A percentile compares a stretch with the other conserved stretches of the same genome.
phyloP scores from a whole-genome alignment of 2,329 filamentous ascomycete species.

The Incumbomyces delicatus region DNA sequence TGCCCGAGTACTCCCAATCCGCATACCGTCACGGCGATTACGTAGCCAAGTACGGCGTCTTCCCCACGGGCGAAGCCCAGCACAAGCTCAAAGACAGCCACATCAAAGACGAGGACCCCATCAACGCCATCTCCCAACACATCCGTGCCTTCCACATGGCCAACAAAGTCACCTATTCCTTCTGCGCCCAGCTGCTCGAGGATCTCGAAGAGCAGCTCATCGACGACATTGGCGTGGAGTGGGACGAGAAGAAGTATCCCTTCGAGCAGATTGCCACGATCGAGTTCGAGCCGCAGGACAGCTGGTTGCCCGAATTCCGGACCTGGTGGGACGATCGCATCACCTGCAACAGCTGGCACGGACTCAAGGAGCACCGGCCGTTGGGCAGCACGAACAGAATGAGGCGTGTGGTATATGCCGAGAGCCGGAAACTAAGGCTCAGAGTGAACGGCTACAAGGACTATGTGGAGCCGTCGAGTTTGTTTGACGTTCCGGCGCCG shows the following conservation, averaged over 20 bases:
- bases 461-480: conserved; percentile 13
- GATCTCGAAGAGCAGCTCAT: conserved; percentile 17
- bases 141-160: conserved; percentile 13
- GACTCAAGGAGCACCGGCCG: conserved; percentile 12
- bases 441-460: conserved; percentile 13
- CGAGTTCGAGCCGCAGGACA: conserved; percentile 15
- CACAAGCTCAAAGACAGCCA: conserved; percentile 10
- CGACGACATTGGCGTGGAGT: conserved; percentile 86
- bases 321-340: conserved; percentile 15
- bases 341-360: conserved; percentile 15
- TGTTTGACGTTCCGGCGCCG: conserved; percentile 12
- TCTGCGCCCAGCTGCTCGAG: conserved; percentile 20
- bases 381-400: conserved; percentile 14
- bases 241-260: conserved; percentile 91
- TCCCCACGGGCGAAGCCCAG: conserved; percentile 13
- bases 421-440: conserved; percentile 13
- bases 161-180: conserved; percentile 16
- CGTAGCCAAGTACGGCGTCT: conserved; percentile 14
- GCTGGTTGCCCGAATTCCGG: conserved; percentile 13
- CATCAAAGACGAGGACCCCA: conserved; percentile 13
- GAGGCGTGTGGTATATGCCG: conserved; percentile 15
- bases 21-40: conserved; percentile 16
- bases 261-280: conserved; percentile 58
- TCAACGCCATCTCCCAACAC: conserved; percentile 14
- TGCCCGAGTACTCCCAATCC: conserved; percentile 15